Conservation (phyloP, 768 basidiomycete species). For the Glaciozyma antarctica region DNA sequence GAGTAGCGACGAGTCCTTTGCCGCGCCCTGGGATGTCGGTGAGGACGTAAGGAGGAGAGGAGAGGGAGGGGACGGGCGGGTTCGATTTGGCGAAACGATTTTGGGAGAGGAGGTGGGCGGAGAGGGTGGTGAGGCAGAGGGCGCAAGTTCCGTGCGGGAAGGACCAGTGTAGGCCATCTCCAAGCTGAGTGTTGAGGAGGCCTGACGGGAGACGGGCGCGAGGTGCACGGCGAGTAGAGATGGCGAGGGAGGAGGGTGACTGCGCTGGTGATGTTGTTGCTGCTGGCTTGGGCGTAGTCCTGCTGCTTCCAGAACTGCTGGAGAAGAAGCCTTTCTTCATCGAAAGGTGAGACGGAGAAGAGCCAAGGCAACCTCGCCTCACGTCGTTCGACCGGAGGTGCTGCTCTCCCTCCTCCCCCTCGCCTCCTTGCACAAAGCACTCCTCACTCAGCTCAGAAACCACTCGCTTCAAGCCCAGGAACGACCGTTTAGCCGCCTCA, state of each 20-base stretch:
- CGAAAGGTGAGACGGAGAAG: too few relatives aligned
- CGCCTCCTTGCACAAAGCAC: too few relatives aligned
- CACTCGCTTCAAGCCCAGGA: too few relatives aligned
- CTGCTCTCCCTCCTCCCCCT: too few relatives aligned
- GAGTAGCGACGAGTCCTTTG: constrained; percentile 1
- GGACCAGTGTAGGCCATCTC: neutral
- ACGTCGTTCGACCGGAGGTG: too few relatives aligned
- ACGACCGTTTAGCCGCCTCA: too few relatives aligned
- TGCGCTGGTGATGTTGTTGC: neutral
- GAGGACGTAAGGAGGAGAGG: neutral
- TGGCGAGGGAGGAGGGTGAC: neutral
- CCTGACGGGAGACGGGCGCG: neutral
- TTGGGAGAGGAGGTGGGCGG: neutral
- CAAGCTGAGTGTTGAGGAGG: too few relatives aligned
- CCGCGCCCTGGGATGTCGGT: constrained; percentile 1
- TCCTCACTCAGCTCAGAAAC: too few relatives aligned
- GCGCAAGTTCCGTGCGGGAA: neutral
- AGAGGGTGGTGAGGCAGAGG: constrained; percentile 1
- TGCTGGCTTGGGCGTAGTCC: neutral
- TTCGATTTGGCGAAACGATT: neutral
- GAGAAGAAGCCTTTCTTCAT: too few relatives aligned
- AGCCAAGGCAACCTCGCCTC: too few relatives aligned
- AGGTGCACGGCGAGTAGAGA: neutral
- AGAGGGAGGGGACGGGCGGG: constrained; percentile 3
- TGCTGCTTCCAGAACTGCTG: too few relatives aligned